phyloP scores from a whole-genome alignment of 192 early-diverging fungal genomes.

The Coemansia sp. region DNA sequence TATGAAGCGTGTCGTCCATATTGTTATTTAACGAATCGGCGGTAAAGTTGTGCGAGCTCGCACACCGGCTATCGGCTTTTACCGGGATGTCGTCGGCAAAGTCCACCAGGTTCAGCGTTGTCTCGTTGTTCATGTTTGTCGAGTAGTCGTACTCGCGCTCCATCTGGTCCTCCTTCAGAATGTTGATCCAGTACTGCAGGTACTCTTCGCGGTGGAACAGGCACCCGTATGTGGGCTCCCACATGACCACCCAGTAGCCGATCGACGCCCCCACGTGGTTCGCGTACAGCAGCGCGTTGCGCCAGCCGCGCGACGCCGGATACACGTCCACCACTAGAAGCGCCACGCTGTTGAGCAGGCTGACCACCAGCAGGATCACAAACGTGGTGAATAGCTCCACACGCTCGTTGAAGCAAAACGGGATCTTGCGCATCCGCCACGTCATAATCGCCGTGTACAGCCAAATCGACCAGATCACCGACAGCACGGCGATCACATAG shows the following conservation, averaged over 20 bases:
- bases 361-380: slow-evolving; percentile 16
- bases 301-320: slow-evolving; percentile 34
- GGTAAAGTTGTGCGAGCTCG: slow-evolving; percentile 52
- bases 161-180: slow-evolving; percentile 32
- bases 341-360: slow-evolving; percentile 26
- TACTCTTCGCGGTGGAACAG: slow-evolving; percentile 33
- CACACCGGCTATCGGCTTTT: neutral
- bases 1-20: no score
- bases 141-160: slow-evolving; percentile 30
- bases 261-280: slow-evolving; percentile 33
- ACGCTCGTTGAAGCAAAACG: slow-evolving; percentile 42
- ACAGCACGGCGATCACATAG: slow-evolving; percentile 14
- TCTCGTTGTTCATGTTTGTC: slow-evolving; percentile 13
- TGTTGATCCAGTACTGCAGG: slow-evolving; percentile 38
- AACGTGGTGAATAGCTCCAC: slow-evolving; percentile 16
- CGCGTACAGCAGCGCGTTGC: slow-evolving; percentile 21
- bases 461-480: slow-evolving; percentile 31
- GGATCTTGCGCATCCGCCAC: slow-evolving; percentile 37
- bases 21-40: no score
- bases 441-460: slow-evolving; percentile 17
- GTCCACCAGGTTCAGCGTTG: slow-evolving; percentile 11
- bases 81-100: neutral
- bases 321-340: slow-evolving; percentile 24
- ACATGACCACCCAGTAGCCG: slow-evolving; percentile 42
- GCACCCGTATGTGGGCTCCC: slow-evolving; percentile 35